Base-by-base conservation (phyloP, 1,284 basidiomycete species). In the Jaminaea rosea region DNA sequence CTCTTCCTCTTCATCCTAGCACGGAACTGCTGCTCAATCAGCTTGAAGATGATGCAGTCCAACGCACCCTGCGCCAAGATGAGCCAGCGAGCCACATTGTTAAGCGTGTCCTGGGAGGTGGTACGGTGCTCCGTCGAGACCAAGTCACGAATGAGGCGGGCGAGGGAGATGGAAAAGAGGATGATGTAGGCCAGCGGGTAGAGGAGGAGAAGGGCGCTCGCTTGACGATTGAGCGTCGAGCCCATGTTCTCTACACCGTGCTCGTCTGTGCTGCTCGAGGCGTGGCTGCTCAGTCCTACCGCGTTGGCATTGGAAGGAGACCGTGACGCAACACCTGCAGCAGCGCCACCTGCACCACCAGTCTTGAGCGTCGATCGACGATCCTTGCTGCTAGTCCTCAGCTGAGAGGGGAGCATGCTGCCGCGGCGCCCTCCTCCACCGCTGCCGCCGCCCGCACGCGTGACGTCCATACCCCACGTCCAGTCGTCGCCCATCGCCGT, bases 31-130 rank as follows among this genome's bases (percentile, higher is more conserved):
- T 59, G 42, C 51, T 69, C 66, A 39, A 69, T 49, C 21, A 69
- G 49, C 47, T 69, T 65, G 62, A 69, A 69, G 55, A 69, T 65
- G 29, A 69, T 23, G 1, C 65, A 65, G 44, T 69, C 66, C 36
- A 66, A 59, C 3, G 50, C 55, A 3, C 66, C 66, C 44, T 69
- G 66, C 26, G 66, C 65, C 49, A 69, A 69, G 47, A 69, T 59
- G 21, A 65, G 23, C 66, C 66, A 69, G 13, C 66, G 45, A 0
- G 49, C 47, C 2, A 67, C 44, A 5, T 46, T 41, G 37, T 64
- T 60, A 11, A 69, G 53, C 46, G 56, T 56, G 8, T 64, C 60
- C 23, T 60, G 53, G n/a, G 50, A 21, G 36, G 23, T 15, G 15
- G 11, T n/a, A 3, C 19, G 11, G 13, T 42, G 11, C 15, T 42